Evolutionary conservation across 2,329 filamentous ascomycete genomes (phyloP).

Genomic region (Diaporthe nobilis): DNA sequence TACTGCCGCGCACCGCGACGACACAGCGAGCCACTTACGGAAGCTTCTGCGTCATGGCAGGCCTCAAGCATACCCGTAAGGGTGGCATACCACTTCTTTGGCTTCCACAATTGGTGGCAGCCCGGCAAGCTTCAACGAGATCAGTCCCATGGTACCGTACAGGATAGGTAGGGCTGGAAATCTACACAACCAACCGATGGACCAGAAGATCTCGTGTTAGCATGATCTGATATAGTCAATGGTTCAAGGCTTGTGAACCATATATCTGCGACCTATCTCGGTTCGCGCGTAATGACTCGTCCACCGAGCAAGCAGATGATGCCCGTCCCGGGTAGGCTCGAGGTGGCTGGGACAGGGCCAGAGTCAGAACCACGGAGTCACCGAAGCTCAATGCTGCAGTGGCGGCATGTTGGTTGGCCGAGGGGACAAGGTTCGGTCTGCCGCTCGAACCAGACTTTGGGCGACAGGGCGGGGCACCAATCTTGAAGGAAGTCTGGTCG

Average conservation of each 20-base stretch:
- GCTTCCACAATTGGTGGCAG: not conserved
- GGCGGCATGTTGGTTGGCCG: not conserved
- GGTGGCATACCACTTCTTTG: not conserved
- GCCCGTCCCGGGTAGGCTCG: not conserved
- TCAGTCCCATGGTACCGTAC: not conserved
- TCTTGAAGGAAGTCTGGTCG: conserved; percentile 10
- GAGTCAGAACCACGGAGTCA: conserved; percentile 4
- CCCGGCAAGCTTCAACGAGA: not conserved
- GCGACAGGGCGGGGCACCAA: conserved; percentile 24
- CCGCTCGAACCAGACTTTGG: conserved; percentile 22
- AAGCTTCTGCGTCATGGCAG: not conserved
- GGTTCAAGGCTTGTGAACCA: not conserved
- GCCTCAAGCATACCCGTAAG: not conserved
- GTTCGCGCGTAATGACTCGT: not conserved
- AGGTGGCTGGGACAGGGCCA: not conserved
- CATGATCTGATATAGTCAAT: conserved; percentile 1
- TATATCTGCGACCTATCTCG: not conserved
- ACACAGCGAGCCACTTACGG: not conserved
- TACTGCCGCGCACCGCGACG: not conserved
- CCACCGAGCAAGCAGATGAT: not conserved
- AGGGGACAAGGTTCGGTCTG: conserved; percentile 3
- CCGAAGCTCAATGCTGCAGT: not conserved
- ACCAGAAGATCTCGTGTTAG: not conserved
- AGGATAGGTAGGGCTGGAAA: not conserved
- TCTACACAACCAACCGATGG: not conserved